phyloP scores from a whole-genome alignment of 1,139 yeast genomes.

The Schwanniomyces etchellsii region DNA sequence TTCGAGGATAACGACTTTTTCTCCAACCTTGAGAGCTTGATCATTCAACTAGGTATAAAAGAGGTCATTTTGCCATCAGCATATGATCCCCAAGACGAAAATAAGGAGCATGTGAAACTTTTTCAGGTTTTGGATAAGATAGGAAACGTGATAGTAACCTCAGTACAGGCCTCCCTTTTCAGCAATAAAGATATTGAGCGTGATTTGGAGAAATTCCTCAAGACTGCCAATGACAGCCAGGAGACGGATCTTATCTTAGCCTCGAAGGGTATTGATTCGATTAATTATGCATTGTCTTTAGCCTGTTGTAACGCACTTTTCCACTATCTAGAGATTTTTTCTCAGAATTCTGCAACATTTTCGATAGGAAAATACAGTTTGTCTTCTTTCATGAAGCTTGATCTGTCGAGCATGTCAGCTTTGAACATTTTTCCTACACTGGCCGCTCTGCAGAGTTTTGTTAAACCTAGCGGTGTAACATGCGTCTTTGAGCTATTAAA shows the following conservation, averaged over 20 bases:
- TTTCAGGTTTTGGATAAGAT: slow-evolving; percentile 60
- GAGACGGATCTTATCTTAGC: slow-evolving; percentile 51
- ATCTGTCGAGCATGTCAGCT: slow-evolving; percentile 84
- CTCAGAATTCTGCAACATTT: slow-evolving; percentile 42
- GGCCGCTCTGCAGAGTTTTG: slow-evolving; percentile 28
- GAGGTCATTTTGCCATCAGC: slow-evolving; percentile 65
- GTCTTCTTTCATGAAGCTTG: slow-evolving; percentile 78
- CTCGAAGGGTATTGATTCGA: slow-evolving; percentile 46
- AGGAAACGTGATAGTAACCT: slow-evolving; percentile 68
- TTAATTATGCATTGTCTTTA: slow-evolving; percentile 28
- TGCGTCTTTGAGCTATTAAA: slow-evolving; percentile 80
- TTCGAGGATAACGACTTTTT: slow-evolving; percentile 83
- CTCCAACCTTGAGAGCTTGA: slow-evolving; percentile 76
- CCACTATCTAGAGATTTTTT: slow-evolving; percentile 56
- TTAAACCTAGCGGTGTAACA: slow-evolving; percentile 37
- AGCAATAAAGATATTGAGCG: slow-evolving; percentile 60
- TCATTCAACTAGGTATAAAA: slow-evolving; percentile 84
- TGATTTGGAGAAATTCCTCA: slow-evolving; percentile 63
- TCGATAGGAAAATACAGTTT: slow-evolving; percentile 64
- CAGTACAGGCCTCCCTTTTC: slow-evolving; percentile 53
- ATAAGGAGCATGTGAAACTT: slow-evolving; percentile 43
- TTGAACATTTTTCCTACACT: slow-evolving; percentile 74
- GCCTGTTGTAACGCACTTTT: slow-evolving; percentile 60
- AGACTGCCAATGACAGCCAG: slow-evolving; percentile 25
- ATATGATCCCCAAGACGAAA: slow-evolving; percentile 28